Evolutionary conservation across 2,329 filamentous ascomycete species (phyloP).

Genomic region (Pseudogymnoascus sp.): DNA sequence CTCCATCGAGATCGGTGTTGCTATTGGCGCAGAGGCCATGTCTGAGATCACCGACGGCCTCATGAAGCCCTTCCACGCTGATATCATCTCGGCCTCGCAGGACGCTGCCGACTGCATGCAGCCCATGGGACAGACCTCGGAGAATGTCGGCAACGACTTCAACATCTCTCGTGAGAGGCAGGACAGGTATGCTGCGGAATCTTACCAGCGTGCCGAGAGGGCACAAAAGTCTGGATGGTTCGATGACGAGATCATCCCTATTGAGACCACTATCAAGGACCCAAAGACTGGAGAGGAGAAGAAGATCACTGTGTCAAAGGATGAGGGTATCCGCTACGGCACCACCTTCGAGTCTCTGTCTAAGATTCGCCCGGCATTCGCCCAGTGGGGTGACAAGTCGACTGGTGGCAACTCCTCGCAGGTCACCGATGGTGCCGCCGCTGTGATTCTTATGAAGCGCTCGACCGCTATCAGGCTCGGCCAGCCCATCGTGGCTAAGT

Average conservation of each 20-base stretch:
- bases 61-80: constrained; percentile 66
- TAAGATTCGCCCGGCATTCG: constrained; percentile 87
- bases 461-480: constrained; percentile 78
- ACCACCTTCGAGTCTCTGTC: constrained; percentile 74
- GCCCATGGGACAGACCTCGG: constrained; percentile 96
- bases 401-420: constrained; percentile 94
- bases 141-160: constrained; percentile 92
- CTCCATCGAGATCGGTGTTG: constrained; percentile 79
- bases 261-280: constrained; percentile 74
- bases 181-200: constrained; percentile 80
- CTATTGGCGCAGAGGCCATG: constrained; percentile 87
- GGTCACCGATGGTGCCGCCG: constrained; percentile 88
- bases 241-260: constrained; percentile 88
- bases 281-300: constrained; percentile 71
- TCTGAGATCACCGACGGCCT: constrained; percentile 62
- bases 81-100: constrained; percentile 61
- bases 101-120: constrained; percentile 81
- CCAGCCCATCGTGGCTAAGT: constrained; percentile 91
- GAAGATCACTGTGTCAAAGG: constrained; percentile 69
- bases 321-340: constrained; percentile 85
- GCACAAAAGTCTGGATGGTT: constrained; percentile 90
- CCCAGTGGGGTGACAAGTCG: constrained; percentile 75
- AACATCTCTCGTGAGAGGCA: constrained; percentile 71
- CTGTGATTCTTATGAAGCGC: constrained; percentile 88
- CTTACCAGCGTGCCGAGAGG: constrained; percentile 75